These are phyloP conservation scores for Verticillium albo-atrum DNA, from an alignment of 2,329 filamentous ascomycete genomes.

Conservation along the genomic window DNA sequence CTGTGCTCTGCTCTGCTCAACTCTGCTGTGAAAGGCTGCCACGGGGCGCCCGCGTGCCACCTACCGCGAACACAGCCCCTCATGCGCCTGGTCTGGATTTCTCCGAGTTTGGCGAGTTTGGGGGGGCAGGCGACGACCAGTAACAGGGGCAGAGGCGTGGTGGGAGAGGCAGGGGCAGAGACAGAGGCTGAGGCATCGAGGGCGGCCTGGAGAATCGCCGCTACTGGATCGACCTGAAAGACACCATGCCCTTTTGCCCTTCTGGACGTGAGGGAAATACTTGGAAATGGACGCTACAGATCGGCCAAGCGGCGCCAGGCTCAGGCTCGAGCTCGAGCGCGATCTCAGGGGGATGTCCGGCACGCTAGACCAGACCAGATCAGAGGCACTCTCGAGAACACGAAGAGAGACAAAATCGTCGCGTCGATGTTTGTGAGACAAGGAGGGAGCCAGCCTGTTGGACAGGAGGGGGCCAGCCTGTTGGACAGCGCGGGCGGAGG, in stretches of 20 bases:
- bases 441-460: too few species aligned
- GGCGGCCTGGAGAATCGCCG: too few species aligned
- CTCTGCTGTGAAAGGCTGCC: neutral
- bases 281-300: neutral
- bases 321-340: neutral
- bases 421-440: too few species aligned
- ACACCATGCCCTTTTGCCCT: neutral
- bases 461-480: neutral
- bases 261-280: neutral
- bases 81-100: neutral
- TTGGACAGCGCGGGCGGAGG: neutral
- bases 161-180: neutral
- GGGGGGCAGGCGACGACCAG: too few species aligned
- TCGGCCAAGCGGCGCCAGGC: neutral
- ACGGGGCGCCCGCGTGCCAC: neutral
- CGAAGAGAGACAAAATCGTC: too few species aligned
- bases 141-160: neutral
- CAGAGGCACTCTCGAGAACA: too few species aligned
- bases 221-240: neutral
- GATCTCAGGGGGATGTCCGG: too few species aligned
- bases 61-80: neutral
- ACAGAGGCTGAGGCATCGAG: neutral
- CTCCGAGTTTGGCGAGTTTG: too few species aligned
- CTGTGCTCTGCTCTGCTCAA: too few species aligned
- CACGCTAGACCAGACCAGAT: too few species aligned